These are phyloP conservation scores for Alternaria sp. DNA, from an alignment of 2,329 filamentous ascomycete species.

Conservation along the genomic window DNA sequence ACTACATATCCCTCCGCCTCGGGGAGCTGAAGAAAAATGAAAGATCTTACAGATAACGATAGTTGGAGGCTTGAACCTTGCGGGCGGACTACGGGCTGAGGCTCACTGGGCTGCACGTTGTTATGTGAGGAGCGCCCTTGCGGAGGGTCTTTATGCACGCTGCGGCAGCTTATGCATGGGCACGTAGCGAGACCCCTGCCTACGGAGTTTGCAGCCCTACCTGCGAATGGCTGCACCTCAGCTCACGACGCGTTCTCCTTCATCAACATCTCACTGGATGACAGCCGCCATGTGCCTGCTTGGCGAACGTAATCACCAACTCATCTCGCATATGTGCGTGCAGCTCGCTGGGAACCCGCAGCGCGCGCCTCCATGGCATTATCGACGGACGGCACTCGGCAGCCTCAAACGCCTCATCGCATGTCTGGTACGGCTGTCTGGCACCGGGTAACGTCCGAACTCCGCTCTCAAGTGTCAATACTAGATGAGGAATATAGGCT, in stretches of 20 bases:
- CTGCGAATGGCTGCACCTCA: slow-evolving; percentile 16
- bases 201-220: slow-evolving; percentile 15
- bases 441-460: slow-evolving; percentile 10
- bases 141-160: slow-evolving; percentile 19
- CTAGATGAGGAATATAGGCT: slow-evolving; percentile 18
- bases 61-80: background rate
- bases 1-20: background rate
- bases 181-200: slow-evolving; percentile 5
- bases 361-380: background rate
- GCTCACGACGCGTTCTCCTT: slow-evolving; percentile 14
- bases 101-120: background rate
- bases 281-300: slow-evolving; percentile 6
- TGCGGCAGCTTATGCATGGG: slow-evolving; percentile 13
- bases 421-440: slow-evolving; percentile 1
- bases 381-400: background rate
- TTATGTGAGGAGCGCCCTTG: slow-evolving; percentile 8
- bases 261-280: slow-evolving; percentile 22
- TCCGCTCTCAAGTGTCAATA: slow-evolving; percentile 25
- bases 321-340: slow-evolving; percentile 14
- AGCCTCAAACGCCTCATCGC: background rate
- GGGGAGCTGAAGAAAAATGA: background rate
- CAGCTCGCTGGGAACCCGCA: slow-evolving; percentile 7
- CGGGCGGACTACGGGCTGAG: background rate
- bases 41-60: background rate
- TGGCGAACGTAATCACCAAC: slow-evolving; percentile 5